Base-by-base conservation (phyloP, 805 yeast genomes). In the Ogataea sp. region DNA sequence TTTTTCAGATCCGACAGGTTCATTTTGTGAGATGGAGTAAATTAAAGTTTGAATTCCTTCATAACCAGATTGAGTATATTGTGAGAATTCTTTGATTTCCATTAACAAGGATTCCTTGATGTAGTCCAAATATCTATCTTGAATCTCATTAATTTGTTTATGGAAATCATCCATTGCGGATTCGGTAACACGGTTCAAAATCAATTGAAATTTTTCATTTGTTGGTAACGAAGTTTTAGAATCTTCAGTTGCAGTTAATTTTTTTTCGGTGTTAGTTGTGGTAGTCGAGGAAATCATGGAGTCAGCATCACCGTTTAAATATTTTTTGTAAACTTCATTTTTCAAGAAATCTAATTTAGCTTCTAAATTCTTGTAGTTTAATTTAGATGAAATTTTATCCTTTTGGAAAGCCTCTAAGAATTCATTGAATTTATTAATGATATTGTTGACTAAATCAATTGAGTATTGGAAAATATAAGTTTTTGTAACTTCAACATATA, bases 91-190 rank as follows among this genome's bases (percentile, higher is more conserved):
- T 44, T 59, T 63, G 14, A 73, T 47, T n/a, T 49, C 41, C 2
- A 56, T 52, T n/a, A 56, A 61, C 27, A 73, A 43, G 3, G 41
- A 34, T 4, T 62, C 59, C 29, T 54, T 53, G 10, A 65, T 40
- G 2, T 51, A 44, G 4, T 45, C 44, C 14, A 64, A 42, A 20
- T 56, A 51, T 7, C 45, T 44, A 1, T 43, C 34, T 29, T 65
- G 62, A 7, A 65, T 38, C 4, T 48, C 47, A 4, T 49, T 44
- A 10, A 70, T 56, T 21, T 71, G 66, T 2, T 45, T 43, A 27
- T 64, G 58, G 40, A 71, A 70, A 37, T 66, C 63, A 13, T 49
- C 51, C 31, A 60, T 45, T 3, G 74, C 66, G 35, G 64, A 66
- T 11, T 53, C 47, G 24, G 65, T 59, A 25, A 70, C 67, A 15